phyloP scores from a whole-genome alignment of 2,329 filamentous ascomycete genomes.

The Ophiocordyceps camponoti-floridani region DNA sequence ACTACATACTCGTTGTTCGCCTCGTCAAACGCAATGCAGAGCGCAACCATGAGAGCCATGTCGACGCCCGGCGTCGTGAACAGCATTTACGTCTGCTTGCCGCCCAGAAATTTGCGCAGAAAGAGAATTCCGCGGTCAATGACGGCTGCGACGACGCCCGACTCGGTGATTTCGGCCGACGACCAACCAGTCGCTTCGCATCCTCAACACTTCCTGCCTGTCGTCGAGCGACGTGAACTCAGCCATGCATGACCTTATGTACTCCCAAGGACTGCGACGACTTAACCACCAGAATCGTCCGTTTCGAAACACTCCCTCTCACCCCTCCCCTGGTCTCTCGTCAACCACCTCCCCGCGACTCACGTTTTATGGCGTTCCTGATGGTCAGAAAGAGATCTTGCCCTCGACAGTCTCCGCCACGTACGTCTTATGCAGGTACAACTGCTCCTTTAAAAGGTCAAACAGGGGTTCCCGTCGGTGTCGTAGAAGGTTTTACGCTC shows the following conservation, averaged over 20 bases:
- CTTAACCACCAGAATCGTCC: no score
- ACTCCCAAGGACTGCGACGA: conserved; percentile 25
- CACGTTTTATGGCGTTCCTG: background rate
- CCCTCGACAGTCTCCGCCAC: conserved; percentile 25
- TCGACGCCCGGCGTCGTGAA: conserved; percentile 47
- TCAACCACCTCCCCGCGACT: background rate
- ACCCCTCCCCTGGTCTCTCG: background rate
- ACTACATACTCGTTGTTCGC: conserved; percentile 24
- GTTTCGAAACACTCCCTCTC: background rate
- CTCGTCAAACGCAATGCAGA: conserved; percentile 54
- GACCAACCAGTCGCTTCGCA: conserved; percentile 46
- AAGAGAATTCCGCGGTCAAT: conserved; percentile 39
- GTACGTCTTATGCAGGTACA: conserved; percentile 33
- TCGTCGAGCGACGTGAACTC: conserved; percentile 34
- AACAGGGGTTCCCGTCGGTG: conserved; percentile 33
- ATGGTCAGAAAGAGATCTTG: conserved; percentile 6
- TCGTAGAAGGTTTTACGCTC: conserved; percentile 38
- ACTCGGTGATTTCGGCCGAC: conserved; percentile 34
- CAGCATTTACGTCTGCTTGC: conserved; percentile 50
- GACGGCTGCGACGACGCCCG: conserved; percentile 31
- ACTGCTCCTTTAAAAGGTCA: conserved; percentile 34
- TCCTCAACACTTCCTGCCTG: conserved; percentile 25
- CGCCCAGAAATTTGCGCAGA: conserved; percentile 36
- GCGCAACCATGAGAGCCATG: conserved; percentile 43
- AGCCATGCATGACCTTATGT: conserved; percentile 37